Evolutionary conservation across 441 rosid species (phyloP).

Genomic region (Adansonia grandidieri): DNA sequence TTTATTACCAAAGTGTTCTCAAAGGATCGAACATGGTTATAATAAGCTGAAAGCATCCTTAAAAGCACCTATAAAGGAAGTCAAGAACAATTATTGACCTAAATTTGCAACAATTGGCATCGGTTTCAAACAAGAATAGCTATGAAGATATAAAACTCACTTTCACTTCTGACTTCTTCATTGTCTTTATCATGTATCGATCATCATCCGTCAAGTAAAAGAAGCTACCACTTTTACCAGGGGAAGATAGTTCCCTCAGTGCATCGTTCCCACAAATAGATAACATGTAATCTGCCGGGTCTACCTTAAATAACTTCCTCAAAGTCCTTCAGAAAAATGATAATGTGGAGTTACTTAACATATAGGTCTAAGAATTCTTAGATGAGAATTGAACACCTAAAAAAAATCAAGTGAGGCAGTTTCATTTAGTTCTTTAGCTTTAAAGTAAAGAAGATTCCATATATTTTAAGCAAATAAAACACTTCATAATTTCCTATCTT

Average conservation of each 20-base stretch:
- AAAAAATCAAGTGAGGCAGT: too few relatives aligned
- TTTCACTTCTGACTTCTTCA: constrained; percentile 70
- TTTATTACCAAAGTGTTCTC: constrained; percentile 67
- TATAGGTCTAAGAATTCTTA: not conserved
- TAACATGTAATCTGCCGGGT: constrained; percentile 74
- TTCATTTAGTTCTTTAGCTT: too few relatives aligned
- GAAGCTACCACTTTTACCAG: constrained; percentile 84
- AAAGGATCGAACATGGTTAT: constrained; percentile 62
- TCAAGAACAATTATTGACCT: not conserved
- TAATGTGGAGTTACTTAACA: not conserved
- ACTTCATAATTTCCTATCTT: not conserved
- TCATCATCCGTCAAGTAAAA: constrained; percentile 58
- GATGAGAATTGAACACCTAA: not conserved
- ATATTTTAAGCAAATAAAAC: not conserved
- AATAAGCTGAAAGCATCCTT: constrained; percentile 73
- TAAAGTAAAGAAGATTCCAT: too few relatives aligned
- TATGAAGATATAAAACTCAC: constrained; percentile 34
- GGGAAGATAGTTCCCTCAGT: constrained; percentile 76
- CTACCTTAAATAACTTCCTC: constrained; percentile 70
- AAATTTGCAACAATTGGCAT: not conserved
- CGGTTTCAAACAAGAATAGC: not conserved
- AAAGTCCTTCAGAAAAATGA: constrained; percentile 48
- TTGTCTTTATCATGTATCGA: constrained; percentile 60
- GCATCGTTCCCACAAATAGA: constrained; percentile 79
- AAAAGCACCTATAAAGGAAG: constrained; percentile 49